phyloP scores from a whole-genome alignment of 108 stramenopile genomes.

The Tribonema minus region DNA sequence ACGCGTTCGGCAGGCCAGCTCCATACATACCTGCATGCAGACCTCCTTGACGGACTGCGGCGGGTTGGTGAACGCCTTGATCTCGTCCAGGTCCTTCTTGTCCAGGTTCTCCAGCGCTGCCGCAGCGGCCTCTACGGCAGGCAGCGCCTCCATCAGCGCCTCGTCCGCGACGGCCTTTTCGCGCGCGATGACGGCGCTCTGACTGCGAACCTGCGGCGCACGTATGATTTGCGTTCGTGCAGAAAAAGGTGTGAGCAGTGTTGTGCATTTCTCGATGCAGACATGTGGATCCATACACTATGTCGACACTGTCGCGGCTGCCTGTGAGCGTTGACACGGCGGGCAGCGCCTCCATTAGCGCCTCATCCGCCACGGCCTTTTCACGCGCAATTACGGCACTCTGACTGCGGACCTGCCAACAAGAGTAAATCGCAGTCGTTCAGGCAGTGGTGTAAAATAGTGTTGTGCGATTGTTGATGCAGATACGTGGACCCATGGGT shows the following conservation, averaged over 20 bases:
- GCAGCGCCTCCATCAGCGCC: slow-evolving; percentile 61
- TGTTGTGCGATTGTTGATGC: too few species aligned
- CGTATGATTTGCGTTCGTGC: too few species aligned
- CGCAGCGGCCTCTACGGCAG: slow-evolving; percentile 65
- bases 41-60: slow-evolving; percentile 53
- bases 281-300: too few species aligned
- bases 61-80: slow-evolving; percentile 64
- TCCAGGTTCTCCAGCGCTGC: slow-evolving; percentile 64
- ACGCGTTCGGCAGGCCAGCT: too few species aligned
- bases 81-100: slow-evolving; percentile 63
- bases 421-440: too few species aligned
- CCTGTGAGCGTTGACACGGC: too few species aligned
- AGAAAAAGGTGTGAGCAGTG: too few species aligned
- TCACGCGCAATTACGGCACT: slow-evolving; percentile 53
- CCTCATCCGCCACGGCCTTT: slow-evolving; percentile 61
- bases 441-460: too few species aligned
- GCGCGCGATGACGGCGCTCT: slow-evolving; percentile 48
- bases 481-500: too few species aligned
- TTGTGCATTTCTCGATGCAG: too few species aligned
- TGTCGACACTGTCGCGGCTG: too few species aligned
- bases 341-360: slow-evolving; percentile 62
- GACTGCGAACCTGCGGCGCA: not conserved
- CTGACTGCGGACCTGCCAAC: slow-evolving; percentile 7
- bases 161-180: slow-evolving; percentile 64
- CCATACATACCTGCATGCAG: slow-evolving; percentile 42